Evolutionary conservation across 257 asterid genomes (phyloP), one percentile per base, ranked within the genome.

Genomic region (Nemophila menziesii): DNA sequence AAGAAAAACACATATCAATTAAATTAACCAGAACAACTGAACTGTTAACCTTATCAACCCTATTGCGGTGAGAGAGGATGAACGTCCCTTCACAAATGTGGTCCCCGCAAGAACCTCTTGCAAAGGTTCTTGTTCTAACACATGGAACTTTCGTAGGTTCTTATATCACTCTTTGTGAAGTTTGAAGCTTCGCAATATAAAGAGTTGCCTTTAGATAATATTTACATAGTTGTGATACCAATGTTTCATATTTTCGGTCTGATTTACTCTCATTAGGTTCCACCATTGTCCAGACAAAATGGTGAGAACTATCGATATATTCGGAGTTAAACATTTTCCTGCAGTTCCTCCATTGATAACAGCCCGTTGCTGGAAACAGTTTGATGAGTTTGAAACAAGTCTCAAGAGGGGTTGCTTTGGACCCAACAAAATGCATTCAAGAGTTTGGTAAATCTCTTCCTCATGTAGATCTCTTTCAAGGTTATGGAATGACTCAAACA

Each of bases 341-440:
- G 92, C 92, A 3, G 95, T 83, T 34, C 92, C 95, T 23, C 89
- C 92, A 0, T 87, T 83, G 60, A 77, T 83, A 45, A 72, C 79
- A 29, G 78, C 75, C 15, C 60, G 64, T 39, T 55, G 63, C 7
- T 83, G 75, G 24, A 73, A 36, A 72, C 78, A 36, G 66, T 74
- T 39, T 78, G 92, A 8, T 79, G 92, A 2, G 94, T n/a, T n/a
- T n/a, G n/a, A n/a, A n/a, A n/a, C n/a, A n/a, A n/a, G n/a, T n/a
- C n/a, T n/a, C n/a, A n/a, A n/a, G n/a, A n/a, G n/a, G 94, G 34
- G 94, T 92, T 0, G 94, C 94, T 0, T 89, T 89, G 0, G 63
- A 79, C 52, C 79, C 89, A 73, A 71, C 69, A 68, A 82, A 77
- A 57, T 58, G 74, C 37, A 77, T 46, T 0, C 70, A 70, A 18